Conservation (phyloP, 495 filamentous ascomycete genomes). For the Parachaetomium inaequale region DNA sequence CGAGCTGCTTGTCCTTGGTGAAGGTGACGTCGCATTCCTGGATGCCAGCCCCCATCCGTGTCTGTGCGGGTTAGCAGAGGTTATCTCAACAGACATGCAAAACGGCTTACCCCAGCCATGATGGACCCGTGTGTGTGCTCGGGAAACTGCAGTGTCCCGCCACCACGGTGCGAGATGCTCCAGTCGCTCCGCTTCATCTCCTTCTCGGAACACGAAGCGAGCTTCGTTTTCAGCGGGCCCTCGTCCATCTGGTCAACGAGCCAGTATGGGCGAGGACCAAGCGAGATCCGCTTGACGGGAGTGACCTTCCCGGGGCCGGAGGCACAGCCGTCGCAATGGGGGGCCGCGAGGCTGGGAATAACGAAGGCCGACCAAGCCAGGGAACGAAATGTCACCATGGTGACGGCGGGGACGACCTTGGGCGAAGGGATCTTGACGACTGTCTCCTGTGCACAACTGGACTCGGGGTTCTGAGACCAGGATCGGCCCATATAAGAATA, state of each 20-base stretch:
- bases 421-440: neutral
- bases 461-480: neutral
- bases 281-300: conserved; percentile 39
- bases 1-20: conserved; percentile 56
- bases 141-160: conserved; percentile 57
- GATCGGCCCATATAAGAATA: neutral
- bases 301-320: conserved; percentile 18
- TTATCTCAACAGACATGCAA: neutral
- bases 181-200: conserved; percentile 41
- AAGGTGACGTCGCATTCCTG: conserved; percentile 63
- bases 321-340: conserved; percentile 13
- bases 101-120: conserved; percentile 41
- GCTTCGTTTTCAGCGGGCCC: conserved; percentile 51
- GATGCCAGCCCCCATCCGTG: conserved; percentile 60
- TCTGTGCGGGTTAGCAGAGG: conserved; percentile 16
- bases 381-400: neutral
- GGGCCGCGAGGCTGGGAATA: conserved; percentile 23
- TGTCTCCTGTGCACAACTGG: neutral
- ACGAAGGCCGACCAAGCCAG: neutral
- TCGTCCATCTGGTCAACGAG: conserved; percentile 58
- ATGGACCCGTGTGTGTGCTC: conserved; percentile 54
- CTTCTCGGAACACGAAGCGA: conserved; percentile 51
- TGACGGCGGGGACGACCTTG: neutral
- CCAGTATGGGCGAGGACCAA: conserved; percentile 57
- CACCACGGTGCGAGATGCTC: conserved; percentile 57